Percentiles rank a stretch among this genome's conserved stretches.
Conservation (phyloP, 768 basidiomycete species). For the Rossbeevera mucosa region DNA sequence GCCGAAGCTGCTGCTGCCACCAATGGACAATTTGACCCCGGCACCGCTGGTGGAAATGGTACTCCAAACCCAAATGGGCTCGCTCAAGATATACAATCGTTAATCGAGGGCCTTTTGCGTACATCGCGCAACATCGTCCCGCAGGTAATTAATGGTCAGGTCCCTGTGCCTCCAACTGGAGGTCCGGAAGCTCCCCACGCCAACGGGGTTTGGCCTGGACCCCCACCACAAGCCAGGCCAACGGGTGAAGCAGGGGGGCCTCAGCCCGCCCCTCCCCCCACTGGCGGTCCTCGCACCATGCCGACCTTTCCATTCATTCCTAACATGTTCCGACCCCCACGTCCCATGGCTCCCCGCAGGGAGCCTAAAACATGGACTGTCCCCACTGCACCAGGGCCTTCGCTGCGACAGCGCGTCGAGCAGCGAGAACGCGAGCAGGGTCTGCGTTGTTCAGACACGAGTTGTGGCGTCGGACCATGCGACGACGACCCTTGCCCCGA, state of each 20-base stretch:
- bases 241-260: slow-evolving; percentile 5
- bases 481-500: slow-evolving; percentile 60
- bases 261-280: neutral
- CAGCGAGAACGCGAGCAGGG: slow-evolving; percentile 68
- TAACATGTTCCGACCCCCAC: slow-evolving; percentile 21
- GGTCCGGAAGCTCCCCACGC: neutral
- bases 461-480: slow-evolving; percentile 70
- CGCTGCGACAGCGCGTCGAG: slow-evolving; percentile 71
- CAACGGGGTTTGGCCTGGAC: neutral
- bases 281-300: slow-evolving; percentile 12
- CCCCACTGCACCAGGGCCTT: slow-evolving; percentile 62
- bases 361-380: slow-evolving; percentile 51
- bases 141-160: slow-evolving; percentile 18
- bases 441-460: slow-evolving; percentile 64
- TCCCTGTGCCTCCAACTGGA: neutral
- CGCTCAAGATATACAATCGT: slow-evolving; percentile 16
- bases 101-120: slow-evolving; percentile 26
- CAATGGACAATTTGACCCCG: slow-evolving; percentile 1
- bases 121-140: slow-evolving; percentile 25
- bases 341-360: slow-evolving; percentile 25
- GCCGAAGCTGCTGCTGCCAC: neutral
- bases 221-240: slow-evolving; percentile 9
- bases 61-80: slow-evolving; percentile 16
- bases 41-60: slow-evolving; percentile 17
- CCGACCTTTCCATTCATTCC: slow-evolving; percentile 16